Percentiles rank a stretch among this genome's conserved stretches.
These are phyloP conservation scores for Pelargonium nanum DNA, from an alignment of 345 rosid genomes.

Conservation along the genomic window DNA sequence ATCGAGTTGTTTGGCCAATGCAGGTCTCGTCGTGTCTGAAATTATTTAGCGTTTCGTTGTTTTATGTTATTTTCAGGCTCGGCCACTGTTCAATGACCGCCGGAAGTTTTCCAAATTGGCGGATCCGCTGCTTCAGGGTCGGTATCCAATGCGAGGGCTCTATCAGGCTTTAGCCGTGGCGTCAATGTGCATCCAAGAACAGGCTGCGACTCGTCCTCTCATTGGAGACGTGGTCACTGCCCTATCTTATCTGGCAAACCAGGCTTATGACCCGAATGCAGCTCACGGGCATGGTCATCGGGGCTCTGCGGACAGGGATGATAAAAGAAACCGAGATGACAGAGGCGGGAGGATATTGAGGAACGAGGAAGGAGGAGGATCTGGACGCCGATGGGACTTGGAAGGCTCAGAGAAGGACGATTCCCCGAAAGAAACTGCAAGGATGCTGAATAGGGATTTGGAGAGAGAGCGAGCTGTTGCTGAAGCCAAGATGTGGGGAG, in stretches of 20 bases:
- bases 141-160: slow-evolving; percentile 70
- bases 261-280: slow-evolving; percentile 50
- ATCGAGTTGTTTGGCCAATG: background rate
- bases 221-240: slow-evolving; percentile 91
- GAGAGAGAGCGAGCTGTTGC: slow-evolving; percentile 92
- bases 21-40: too few species aligned
- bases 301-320: slow-evolving; percentile 40
- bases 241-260: slow-evolving; percentile 82
- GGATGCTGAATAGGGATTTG: slow-evolving; percentile 56
- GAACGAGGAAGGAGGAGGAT: slow-evolving; percentile 65
- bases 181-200: slow-evolving; percentile 92
- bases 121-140: slow-evolving; percentile 68
- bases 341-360: slow-evolving; percentile 45
- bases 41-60: too few species aligned
- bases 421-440: slow-evolving; percentile 64
- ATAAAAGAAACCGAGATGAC: slow-evolving; percentile 47
- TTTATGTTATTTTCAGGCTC: slow-evolving; percentile 42
- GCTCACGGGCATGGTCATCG: slow-evolving; percentile 16
- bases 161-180: slow-evolving; percentile 96
- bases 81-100: slow-evolving; percentile 73
- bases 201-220: slow-evolving; percentile 86
- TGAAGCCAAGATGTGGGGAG: slow-evolving; percentile 98
- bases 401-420: slow-evolving; percentile 88
- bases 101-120: slow-evolving; percentile 65
- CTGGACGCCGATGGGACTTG: slow-evolving; percentile 60